phyloP scores from a whole-genome alignment of 2,329 filamentous ascomycete species.

The Paracorniculantispora psalliotae region DNA sequence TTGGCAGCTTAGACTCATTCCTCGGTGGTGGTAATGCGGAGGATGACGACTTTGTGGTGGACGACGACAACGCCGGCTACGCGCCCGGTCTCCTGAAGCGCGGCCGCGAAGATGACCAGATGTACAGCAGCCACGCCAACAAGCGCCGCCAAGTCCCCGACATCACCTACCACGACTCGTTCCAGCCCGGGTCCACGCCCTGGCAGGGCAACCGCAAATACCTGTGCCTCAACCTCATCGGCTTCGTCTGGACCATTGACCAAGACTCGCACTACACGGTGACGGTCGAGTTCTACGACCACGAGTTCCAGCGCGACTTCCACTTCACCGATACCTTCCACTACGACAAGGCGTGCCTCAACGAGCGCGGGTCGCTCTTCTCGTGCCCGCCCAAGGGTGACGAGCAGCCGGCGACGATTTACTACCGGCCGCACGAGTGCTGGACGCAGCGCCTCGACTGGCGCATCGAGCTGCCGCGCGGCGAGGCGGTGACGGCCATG shows the following conservation, averaged over 20 bases:
- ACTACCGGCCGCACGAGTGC: constrained; percentile 93
- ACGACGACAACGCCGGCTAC: constrained; percentile 94
- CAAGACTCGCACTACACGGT: constrained; percentile 92
- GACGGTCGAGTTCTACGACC: constrained; percentile 96
- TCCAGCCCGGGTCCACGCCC: constrained; percentile 91
- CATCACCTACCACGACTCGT: constrained; percentile 72
- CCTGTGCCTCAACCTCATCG: constrained; percentile 85
- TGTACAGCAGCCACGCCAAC: constrained; percentile 35
- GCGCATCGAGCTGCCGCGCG: constrained; percentile 78
- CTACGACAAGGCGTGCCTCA: constrained; percentile 93
- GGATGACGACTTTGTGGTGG: constrained; percentile 80
- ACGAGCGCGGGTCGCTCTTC: constrained; percentile 80
- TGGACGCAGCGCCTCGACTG: constrained; percentile 91
- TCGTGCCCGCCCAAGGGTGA: constrained; percentile 68
- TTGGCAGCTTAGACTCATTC: constrained; percentile 80
- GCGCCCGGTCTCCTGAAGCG: constrained; percentile 54
- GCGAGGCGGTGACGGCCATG: constrained; percentile 83
- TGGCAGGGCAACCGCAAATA: constrained; percentile 95
- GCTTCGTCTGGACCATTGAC: constrained; percentile 94
- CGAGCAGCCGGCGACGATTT: constrained; percentile 70
- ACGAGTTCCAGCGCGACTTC: constrained; percentile 85
- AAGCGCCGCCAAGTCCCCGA: constrained; percentile 48
- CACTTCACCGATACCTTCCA: constrained; percentile 95
- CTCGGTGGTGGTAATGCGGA: constrained; percentile 46
- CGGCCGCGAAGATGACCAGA: constrained; percentile 48